Evolutionary conservation across 2,329 filamentous ascomycete species (phyloP), one percentile per base, ranked within the genome.

Genomic region (Microcyclosporella mali): DNA sequence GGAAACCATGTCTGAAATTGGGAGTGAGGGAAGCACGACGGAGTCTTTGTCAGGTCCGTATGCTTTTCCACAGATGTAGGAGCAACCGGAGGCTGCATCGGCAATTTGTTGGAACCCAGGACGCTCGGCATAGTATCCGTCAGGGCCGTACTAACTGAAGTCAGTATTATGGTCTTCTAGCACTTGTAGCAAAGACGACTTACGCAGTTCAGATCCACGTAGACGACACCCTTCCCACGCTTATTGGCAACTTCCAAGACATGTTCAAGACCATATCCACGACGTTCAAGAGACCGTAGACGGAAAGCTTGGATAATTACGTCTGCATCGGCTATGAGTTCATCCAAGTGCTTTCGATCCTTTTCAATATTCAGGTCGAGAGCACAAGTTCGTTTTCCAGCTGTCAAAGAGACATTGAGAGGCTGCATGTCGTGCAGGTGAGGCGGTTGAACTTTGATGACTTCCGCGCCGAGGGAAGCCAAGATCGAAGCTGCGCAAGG

Each of bases 41-140:
- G 49, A 37, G 19, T 19, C 35, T 14, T 37, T 19, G 18, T 43
- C 16, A 48, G 25, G 19, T 9, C 35, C 35, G 35, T 27, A 29
- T 9, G 25, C 18, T 29, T 27, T 37, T 12, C 35, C 35, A 4
- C 11, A 14, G 19, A 37, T 8, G 25, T 37, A 29, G 12, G 16
- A 25, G 18, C 18, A 27, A 12, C 35, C 35, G 11, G 25, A 27
- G 10, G 25, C 18, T 6, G 68, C 66, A 49, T 75, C 71, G 19
- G 63, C 66, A 40, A 75, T 73, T 51, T 74, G 71, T 56, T 76
- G 73, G 72, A 71, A 76, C 1, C 72, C 72, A 17, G 61, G 67
- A 3, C 72, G 58, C 15, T 66, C 57, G 3, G 58, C 55, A 66
- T 68, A 71, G 0, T 68, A 67, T 0, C 72, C 73, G 35, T 72